Conservation (phyloP, 345 rosid genomes). For the Turnera subulata region DNA sequence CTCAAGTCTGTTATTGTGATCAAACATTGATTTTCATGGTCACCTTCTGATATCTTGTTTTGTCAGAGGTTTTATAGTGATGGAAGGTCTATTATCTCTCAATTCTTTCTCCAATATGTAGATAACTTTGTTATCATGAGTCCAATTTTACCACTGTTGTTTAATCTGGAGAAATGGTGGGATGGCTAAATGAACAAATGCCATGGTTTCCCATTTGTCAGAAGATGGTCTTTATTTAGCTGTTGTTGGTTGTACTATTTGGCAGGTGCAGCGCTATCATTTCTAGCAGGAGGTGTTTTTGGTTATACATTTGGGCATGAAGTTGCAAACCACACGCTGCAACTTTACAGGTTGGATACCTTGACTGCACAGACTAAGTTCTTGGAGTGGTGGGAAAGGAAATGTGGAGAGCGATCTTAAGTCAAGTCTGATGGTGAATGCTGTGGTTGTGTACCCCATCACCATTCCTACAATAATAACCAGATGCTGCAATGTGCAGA, state of each 20-base stretch:
- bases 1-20: no score
- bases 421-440: background rate
- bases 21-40: no score
- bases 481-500: background rate
- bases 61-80: no score
- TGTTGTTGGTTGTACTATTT: background rate
- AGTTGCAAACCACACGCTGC: slow-evolving; percentile 61
- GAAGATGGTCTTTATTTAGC: background rate
- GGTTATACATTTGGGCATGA: slow-evolving; percentile 95
- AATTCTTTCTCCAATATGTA: background rate
- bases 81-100: no score
- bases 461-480: slow-evolving; percentile 2
- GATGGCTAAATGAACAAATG: background rate
- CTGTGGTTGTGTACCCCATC: background rate
- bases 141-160: background rate
- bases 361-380: slow-evolving; percentile 82
- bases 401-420: slow-evolving; percentile 32
- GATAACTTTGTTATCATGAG: background rate
- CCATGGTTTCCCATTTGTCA: background rate
- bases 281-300: slow-evolving; percentile 74
- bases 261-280: slow-evolving; percentile 78
- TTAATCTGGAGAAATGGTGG: background rate
- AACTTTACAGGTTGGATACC: slow-evolving; percentile 86
- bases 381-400: slow-evolving; percentile 91
- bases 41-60: no score